Percentiles rank a stretch among this genome's conserved stretches.
phyloP scores from a whole-genome alignment of 257 asterid genomes.

The Nicotiana tabacum region DNA sequence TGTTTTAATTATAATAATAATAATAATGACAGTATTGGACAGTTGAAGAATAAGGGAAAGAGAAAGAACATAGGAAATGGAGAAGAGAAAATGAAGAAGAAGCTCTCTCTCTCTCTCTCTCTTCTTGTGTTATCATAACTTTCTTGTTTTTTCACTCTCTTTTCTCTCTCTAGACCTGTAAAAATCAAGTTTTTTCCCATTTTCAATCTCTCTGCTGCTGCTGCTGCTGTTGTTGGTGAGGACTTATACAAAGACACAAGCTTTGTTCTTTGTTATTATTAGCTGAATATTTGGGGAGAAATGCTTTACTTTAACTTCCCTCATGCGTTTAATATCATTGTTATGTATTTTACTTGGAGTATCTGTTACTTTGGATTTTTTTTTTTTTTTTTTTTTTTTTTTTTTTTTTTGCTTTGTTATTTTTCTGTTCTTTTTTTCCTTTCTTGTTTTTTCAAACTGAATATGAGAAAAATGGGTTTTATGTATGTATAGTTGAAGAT shows the following conservation, averaged over 20 bases:
- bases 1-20: not conserved
- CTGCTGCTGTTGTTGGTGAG: too few species aligned
- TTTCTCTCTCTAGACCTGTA: constrained; percentile 65
- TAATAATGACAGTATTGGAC: constrained; percentile 7
- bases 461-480: not conserved
- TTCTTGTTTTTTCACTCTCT: constrained; percentile 25
- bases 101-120: not conserved
- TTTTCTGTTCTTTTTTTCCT: not conserved
- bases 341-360: not conserved
- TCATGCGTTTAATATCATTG: not conserved
- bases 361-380: too few species aligned
- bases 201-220: not conserved
- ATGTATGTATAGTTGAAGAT: not conserved
- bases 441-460: not conserved
- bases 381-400: too few species aligned
- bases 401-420: not conserved
- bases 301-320: not conserved
- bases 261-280: not conserved
- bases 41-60: constrained; percentile 15
- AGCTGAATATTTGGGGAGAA: not conserved
- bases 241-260: not conserved
- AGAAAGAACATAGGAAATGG: constrained; percentile 66
- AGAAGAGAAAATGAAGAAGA: constrained; percentile 37
- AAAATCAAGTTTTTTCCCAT: not conserved
- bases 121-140: constrained; percentile 22